These are phyloP conservation scores for Venturia asperata DNA, from an alignment of 2,329 filamentous ascomycete genomes.

Conservation along the genomic window DNA sequence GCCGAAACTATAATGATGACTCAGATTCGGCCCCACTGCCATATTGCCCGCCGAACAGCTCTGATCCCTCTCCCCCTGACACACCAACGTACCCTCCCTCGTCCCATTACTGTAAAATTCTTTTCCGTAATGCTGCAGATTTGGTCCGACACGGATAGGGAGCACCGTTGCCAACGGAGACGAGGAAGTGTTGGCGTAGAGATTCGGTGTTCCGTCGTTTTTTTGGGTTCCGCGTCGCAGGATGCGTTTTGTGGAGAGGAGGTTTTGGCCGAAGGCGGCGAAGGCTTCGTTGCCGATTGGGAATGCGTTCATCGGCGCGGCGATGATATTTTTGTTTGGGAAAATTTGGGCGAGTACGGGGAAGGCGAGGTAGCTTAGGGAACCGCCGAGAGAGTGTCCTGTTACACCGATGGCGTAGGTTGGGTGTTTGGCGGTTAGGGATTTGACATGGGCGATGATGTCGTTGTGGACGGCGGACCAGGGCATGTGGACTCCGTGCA, in stretches of 20 bases:
- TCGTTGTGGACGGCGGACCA: constrained; percentile 1
- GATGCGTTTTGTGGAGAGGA: not conserved
- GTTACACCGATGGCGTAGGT: not conserved
- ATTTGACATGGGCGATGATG: not conserved
- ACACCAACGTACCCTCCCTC: not conserved
- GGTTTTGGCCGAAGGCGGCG: not conserved
- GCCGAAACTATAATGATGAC: constrained; percentile 3
- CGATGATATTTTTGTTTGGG: not conserved
- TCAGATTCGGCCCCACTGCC: not conserved
- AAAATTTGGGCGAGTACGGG: not conserved
- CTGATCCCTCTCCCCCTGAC: not conserved
- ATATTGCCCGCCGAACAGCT: not conserved
- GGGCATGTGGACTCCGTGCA: not conserved
- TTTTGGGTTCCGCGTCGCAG: not conserved
- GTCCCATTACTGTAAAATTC: not conserved
- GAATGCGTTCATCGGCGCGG: not conserved
- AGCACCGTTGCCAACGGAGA: not conserved
- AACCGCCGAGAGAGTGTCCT: constrained; percentile 1
- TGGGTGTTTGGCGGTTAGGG: not conserved
- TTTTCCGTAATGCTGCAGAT: not conserved
- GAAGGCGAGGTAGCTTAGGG: not conserved
- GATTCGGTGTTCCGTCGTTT: not conserved
- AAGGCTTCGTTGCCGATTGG: constrained; percentile 6
- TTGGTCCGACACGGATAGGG: not conserved
- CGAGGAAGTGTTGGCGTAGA: not conserved